These are phyloP conservation scores for Pyrenophora tritici-repentis DNA, from an alignment of 2,329 filamentous ascomycete genomes.

Conservation along the genomic window DNA sequence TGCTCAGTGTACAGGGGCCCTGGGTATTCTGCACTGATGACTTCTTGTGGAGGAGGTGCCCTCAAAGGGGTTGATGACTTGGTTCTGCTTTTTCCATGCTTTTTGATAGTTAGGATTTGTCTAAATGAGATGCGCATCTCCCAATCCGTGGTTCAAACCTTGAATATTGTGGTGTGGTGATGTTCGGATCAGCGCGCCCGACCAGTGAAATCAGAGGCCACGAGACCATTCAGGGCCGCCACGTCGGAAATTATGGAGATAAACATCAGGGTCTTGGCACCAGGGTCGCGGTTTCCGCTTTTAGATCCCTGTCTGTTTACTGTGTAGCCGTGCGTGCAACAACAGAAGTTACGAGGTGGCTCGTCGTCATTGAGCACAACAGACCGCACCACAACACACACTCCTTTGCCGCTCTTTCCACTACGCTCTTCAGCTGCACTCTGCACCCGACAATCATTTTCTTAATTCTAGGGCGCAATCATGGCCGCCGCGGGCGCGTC, in stretches of 20 bases:
- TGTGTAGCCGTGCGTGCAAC: slow-evolving; percentile 24
- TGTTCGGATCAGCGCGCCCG: background rate
- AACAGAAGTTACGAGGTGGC: slow-evolving; percentile 21
- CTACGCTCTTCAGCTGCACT: slow-evolving; percentile 18
- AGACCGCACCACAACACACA: slow-evolving; percentile 18
- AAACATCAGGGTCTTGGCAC: slow-evolving; percentile 10
- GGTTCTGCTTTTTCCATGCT: slow-evolving; percentile 4
- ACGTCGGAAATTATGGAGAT: slow-evolving; percentile 11
- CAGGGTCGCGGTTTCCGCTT: slow-evolving; percentile 29
- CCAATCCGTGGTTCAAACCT: background rate
- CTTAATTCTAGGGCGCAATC: slow-evolving; percentile 23
- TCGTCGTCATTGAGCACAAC: slow-evolving; percentile 33
- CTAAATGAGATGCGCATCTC: slow-evolving; percentile 18
- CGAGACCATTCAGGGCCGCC: background rate
- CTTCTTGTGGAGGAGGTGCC: slow-evolving; percentile 16
- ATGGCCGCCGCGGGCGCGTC: slow-evolving; percentile 53
- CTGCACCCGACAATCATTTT: slow-evolving; percentile 12
- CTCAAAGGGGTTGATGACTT: background rate
- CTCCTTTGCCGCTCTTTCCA: slow-evolving; percentile 15
- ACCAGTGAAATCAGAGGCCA: background rate
- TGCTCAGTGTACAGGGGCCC: slow-evolving; percentile 12
- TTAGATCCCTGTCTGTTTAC: slow-evolving; percentile 38
- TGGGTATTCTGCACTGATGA: slow-evolving; percentile 5
- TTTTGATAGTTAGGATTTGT: slow-evolving; percentile 8
- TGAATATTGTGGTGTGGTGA: slow-evolving; percentile 4